These are phyloP conservation scores for Clarireedia monteithiana DNA, from an alignment of 2,329 filamentous ascomycete genomes.

Conservation along the genomic window DNA sequence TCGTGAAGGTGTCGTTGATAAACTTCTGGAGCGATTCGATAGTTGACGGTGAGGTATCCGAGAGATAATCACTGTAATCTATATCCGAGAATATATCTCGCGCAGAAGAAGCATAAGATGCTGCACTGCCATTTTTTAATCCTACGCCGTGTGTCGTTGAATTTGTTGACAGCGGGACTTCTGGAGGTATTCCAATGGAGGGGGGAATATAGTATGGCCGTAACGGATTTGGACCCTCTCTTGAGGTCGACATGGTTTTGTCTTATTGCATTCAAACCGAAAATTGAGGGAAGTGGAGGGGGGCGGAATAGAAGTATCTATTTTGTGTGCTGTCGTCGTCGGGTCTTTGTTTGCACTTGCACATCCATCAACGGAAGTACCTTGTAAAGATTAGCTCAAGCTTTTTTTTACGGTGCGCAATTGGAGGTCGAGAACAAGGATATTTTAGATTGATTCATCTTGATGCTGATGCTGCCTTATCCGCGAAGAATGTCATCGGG, in stretches of 20 bases:
- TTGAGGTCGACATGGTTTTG: slow-evolving; percentile 36
- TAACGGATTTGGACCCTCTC: slow-evolving; percentile 49
- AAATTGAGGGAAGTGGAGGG: background rate
- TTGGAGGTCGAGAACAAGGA: background rate
- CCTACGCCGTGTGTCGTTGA: slow-evolving; percentile 25
- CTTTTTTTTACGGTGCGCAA: background rate
- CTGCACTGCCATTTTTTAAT: slow-evolving; percentile 32
- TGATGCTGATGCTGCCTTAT: background rate
- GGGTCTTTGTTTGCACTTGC: slow-evolving; percentile 7
- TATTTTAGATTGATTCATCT: background rate
- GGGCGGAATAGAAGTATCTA: background rate
- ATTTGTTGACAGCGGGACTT: slow-evolving; percentile 30
- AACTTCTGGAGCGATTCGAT: slow-evolving; percentile 69
- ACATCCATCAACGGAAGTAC: background rate
- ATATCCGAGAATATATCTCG: slow-evolving; percentile 84
- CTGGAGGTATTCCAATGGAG: slow-evolving; percentile 51
- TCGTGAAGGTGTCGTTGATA: slow-evolving; percentile 80
- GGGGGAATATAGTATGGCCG: slow-evolving; percentile 57
- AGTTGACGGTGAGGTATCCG: slow-evolving; percentile 66
- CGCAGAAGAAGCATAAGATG: slow-evolving; percentile 55
- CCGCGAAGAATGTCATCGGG: background rate
- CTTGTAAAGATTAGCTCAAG: background rate
- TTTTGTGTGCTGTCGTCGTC: background rate
- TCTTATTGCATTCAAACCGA: slow-evolving; percentile 6
- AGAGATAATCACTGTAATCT: slow-evolving; percentile 83